A percentile compares a stretch with the other conserved stretches of the same genome.
phyloP scores from a whole-genome alignment of 495 filamentous ascomycete genomes.

The Annulohypoxylon maeteangense region DNA sequence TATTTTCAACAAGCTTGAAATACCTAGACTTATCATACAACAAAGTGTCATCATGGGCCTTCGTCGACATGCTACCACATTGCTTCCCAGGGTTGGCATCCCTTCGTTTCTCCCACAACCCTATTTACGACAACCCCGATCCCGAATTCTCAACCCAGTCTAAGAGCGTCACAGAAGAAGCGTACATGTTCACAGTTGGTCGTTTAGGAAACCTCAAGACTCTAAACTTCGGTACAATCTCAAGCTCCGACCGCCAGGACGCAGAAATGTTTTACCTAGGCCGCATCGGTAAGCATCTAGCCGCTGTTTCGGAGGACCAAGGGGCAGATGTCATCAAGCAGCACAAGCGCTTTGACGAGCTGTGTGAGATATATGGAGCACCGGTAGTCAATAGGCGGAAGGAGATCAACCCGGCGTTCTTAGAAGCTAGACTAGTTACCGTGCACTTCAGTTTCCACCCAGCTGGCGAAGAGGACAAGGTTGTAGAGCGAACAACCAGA shows the following conservation, averaged over 20 bases:
- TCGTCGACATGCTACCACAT: slow-evolving; percentile 71
- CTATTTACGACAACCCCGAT: slow-evolving; percentile 73
- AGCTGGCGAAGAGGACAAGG: slow-evolving; percentile 17
- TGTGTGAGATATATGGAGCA: slow-evolving; percentile 79
- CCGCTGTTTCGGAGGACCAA: slow-evolving; percentile 64
- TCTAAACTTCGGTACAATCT: slow-evolving; percentile 84
- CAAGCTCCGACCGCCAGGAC: slow-evolving; percentile 76
- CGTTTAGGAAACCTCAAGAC: slow-evolving; percentile 72
- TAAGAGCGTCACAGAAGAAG: slow-evolving; percentile 67
- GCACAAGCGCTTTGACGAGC: slow-evolving; percentile 75
- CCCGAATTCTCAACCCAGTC: slow-evolving; percentile 52
- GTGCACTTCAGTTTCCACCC: slow-evolving; percentile 67
- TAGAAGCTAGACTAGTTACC: slow-evolving; percentile 77
- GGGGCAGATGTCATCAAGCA: slow-evolving; percentile 62
- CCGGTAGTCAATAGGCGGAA: slow-evolving; percentile 65
- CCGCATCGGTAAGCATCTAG: slow-evolving; percentile 78
- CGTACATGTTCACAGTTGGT: slow-evolving; percentile 88
- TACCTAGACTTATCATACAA: slow-evolving; percentile 88
- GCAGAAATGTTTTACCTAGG: slow-evolving; percentile 93
- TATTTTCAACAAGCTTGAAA: slow-evolving; percentile 56
- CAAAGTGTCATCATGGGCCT: slow-evolving; percentile 72
- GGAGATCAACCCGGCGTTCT: slow-evolving; percentile 69
- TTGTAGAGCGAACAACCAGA: slow-evolving; percentile 53
- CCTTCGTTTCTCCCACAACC: slow-evolving; percentile 85
- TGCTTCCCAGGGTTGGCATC: slow-evolving; percentile 76